phyloP scores from a whole-genome alignment of 2,329 filamentous ascomycete species.

The Xylaria sp. region DNA sequence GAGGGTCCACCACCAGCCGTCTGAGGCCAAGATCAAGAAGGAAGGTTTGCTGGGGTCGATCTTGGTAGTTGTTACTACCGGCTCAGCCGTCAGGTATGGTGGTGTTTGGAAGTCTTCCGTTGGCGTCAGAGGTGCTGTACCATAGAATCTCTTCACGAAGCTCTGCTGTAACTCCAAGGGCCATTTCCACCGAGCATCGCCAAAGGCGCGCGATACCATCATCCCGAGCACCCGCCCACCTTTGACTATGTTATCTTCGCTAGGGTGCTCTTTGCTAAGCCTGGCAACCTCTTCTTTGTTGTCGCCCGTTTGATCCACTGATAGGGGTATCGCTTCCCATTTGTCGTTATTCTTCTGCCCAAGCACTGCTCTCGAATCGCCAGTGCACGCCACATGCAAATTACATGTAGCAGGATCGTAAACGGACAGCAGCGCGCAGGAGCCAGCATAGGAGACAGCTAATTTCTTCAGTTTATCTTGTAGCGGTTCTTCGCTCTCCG shows the following conservation, averaged over 20 bases:
- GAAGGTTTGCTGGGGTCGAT: neutral
- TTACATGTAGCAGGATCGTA: neutral
- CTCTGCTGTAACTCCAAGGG: neutral
- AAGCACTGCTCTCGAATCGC: slow-evolving; percentile 9
- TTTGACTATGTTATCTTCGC: neutral
- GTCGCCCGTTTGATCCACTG: neutral
- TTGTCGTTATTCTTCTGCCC: neutral
- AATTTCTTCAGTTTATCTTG: slow-evolving; percentile 10
- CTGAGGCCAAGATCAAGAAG: slow-evolving; percentile 10
- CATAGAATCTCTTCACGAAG: too few relatives aligned
- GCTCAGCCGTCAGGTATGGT: slow-evolving; percentile 14
- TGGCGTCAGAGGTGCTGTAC: too few relatives aligned
- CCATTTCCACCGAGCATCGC: slow-evolving; percentile 7
- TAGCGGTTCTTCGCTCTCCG: neutral
- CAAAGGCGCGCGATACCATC: neutral
- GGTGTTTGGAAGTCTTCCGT: neutral
- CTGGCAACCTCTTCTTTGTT: neutral
- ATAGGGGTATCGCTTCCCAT: neutral
- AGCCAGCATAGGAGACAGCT: neutral
- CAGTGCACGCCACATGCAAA: slow-evolving; percentile 7
- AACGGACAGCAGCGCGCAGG: slow-evolving; percentile 14
- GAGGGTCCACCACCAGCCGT: neutral
- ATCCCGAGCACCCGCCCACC: neutral
- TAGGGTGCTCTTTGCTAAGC: neutral
- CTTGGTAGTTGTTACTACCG: neutral